A percentile compares a stretch with the other conserved stretches of the same genome.
Evolutionary conservation across 495 filamentous ascomycete species (phyloP).

Genomic region (Aspergillus bridgeri): DNA sequence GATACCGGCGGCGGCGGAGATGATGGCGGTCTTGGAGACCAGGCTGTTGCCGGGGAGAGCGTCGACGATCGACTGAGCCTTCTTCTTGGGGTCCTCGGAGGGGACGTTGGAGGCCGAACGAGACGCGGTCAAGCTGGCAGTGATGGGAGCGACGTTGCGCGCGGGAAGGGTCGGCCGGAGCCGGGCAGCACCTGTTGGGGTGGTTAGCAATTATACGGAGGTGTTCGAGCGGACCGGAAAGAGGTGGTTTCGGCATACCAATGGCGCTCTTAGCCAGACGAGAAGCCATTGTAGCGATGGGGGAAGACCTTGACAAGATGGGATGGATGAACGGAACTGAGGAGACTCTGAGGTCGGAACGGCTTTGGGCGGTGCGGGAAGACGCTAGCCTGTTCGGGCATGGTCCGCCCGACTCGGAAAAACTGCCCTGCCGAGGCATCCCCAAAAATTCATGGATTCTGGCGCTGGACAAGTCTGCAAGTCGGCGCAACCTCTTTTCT

Average conservation of each 20-base stretch:
- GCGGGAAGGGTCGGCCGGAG: slow-evolving; percentile 70
- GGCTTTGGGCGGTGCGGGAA: slow-evolving; percentile 82
- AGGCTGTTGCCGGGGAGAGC: slow-evolving; percentile 80
- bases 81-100: slow-evolving; percentile 79
- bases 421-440: slow-evolving; percentile 33
- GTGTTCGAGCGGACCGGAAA: slow-evolving; percentile 3
- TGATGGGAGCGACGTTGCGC: slow-evolving; percentile 69
- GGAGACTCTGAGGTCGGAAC: slow-evolving; percentile 51
- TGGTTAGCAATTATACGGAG: slow-evolving; percentile 25
- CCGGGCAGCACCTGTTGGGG: slow-evolving; percentile 73
- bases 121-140: slow-evolving; percentile 57
- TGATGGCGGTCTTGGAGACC: slow-evolving; percentile 90
- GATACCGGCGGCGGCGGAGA: slow-evolving; percentile 86
- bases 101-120: slow-evolving; percentile 76
- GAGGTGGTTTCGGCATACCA: slow-evolving; percentile 56
- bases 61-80: slow-evolving; percentile 93
- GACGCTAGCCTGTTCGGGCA: slow-evolving; percentile 73
- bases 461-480: background rate
- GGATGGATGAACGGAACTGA: slow-evolving; percentile 45
- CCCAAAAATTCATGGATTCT: slow-evolving; percentile 28
- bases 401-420: slow-evolving; percentile 53
- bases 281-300: slow-evolving; percentile 79
- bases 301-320: slow-evolving; percentile 31
- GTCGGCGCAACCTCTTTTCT: background rate
- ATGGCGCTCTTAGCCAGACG: slow-evolving; percentile 87